Conservation (phyloP, 129 eudicot species). For the Tagetes patula region DNA sequence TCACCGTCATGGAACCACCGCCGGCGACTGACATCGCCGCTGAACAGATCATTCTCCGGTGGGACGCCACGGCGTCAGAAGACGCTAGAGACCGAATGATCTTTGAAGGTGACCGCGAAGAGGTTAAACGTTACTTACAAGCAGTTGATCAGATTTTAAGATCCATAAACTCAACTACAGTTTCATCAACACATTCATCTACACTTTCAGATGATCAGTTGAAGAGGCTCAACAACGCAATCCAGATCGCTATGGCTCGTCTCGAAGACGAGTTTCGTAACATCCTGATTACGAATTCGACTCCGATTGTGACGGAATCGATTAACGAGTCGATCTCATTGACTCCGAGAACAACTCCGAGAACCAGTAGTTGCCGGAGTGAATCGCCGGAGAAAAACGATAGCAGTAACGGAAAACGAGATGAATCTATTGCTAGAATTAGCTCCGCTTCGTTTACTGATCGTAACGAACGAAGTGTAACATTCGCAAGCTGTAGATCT, state of each 20-base stretch:
- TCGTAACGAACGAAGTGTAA: background rate
- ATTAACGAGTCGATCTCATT: background rate
- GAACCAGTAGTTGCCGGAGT: background rate
- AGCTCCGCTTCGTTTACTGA: background rate
- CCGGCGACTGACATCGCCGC: constrained; percentile 16
- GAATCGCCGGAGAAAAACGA: background rate
- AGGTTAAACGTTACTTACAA: background rate
- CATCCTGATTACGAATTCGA: background rate
- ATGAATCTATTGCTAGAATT: background rate
- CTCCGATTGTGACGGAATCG: constrained; percentile 1
- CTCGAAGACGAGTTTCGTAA: constrained; percentile 24
- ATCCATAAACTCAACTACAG: background rate
- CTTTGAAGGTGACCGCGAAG: constrained; percentile 14
- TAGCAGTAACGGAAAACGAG: background rate
- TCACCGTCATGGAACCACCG: constrained; percentile 19
- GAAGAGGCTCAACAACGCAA: background rate
- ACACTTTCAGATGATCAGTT: background rate
- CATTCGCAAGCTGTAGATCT: constrained; percentile 6
- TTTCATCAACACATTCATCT: no score
- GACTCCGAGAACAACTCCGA: constrained; percentile 15
- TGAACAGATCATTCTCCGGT: constrained; percentile 24
- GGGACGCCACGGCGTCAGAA: constrained; percentile 9
- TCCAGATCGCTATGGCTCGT: constrained; percentile 27
- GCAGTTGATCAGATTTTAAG: constrained; percentile 4
- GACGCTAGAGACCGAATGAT: background rate